Evolutionary conservation across 768 basidiomycete species (phyloP).

Genomic region (Phanerodontia chrysosporium): DNA sequence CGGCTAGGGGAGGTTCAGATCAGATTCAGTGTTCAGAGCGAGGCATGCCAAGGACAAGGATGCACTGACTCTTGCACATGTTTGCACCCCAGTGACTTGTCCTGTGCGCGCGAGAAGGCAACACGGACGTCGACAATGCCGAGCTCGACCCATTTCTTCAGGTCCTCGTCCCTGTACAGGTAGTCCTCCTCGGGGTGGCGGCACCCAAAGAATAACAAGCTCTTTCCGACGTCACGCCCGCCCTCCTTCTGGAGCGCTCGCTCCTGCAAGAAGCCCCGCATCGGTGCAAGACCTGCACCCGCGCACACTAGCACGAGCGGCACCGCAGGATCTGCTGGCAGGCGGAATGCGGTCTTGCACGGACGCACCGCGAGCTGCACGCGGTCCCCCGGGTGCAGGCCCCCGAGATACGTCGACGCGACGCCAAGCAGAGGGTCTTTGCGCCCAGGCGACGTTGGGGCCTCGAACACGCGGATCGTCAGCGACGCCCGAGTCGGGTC

Average conservation of each 20-base stretch:
- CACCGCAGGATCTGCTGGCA: slow-evolving; percentile 32
- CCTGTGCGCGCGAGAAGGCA: slow-evolving; percentile 27
- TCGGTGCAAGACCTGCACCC: slow-evolving; percentile 45
- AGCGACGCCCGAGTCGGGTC: slow-evolving; percentile 38
- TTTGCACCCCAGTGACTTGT: slow-evolving; percentile 11
- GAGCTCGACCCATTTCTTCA: slow-evolving; percentile 36
- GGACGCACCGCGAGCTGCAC: slow-evolving; percentile 38
- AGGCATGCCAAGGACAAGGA: slow-evolving; percentile 16
- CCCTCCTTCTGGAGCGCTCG: slow-evolving; percentile 39
- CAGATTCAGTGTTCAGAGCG: too few species aligned
- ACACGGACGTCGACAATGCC: slow-evolving; percentile 41
- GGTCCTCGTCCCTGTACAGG: slow-evolving; percentile 34
- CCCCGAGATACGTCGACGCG: slow-evolving; percentile 40
- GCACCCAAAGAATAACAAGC: slow-evolving; percentile 37
- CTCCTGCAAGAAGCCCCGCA: slow-evolving; percentile 49
- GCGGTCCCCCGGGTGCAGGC: slow-evolving; percentile 31
- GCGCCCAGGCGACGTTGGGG: slow-evolving; percentile 30
- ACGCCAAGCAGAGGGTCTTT: slow-evolving; percentile 36
- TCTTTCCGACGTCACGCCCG: slow-evolving; percentile 37
- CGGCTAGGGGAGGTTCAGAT: slow-evolving; percentile 35
- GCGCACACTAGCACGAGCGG: slow-evolving; percentile 44
- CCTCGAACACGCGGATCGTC: slow-evolving; percentile 40
- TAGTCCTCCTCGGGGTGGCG: too few species aligned
- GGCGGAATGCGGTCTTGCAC: slow-evolving; percentile 37
- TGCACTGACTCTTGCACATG: slow-evolving; percentile 12